Percentiles rank a stretch among this genome's conserved stretches.
phyloP scores from a whole-genome alignment of 202 grass and related monocot species.

The Dendrocalamus latiflorus region DNA sequence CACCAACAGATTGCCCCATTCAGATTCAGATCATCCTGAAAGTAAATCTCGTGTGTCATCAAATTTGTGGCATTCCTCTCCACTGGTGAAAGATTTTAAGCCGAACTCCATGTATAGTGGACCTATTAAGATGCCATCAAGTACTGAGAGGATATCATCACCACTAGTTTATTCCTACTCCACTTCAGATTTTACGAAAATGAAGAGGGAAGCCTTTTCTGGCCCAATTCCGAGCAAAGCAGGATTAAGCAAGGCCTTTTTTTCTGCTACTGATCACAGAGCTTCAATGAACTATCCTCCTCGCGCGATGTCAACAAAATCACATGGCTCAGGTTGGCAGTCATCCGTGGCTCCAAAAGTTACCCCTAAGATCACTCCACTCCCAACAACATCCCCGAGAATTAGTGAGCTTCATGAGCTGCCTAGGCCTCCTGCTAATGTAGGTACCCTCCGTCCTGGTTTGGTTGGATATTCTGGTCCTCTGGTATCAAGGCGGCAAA shows the following conservation, averaged over 20 bases:
- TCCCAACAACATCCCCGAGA: conserved; percentile 61
- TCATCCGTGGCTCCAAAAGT: conserved; percentile 40
- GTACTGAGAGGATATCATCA: conserved; percentile 34
- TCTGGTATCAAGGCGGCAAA: conserved; percentile 60
- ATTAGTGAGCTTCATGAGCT: too few relatives aligned
- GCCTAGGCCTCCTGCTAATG: conserved; percentile 67
- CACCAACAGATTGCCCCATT: conserved; percentile 25
- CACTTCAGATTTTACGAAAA: conserved; percentile 45
- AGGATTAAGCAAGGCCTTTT: conserved; percentile 43
- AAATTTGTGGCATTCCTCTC: conserved; percentile 80
- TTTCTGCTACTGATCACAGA: conserved; percentile 42
- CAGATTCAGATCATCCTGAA: conserved; percentile 31
- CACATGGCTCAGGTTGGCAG: conserved; percentile 30
- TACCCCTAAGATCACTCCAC: conserved; percentile 38
- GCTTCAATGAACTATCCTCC: conserved; percentile 29
- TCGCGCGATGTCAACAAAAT: conserved; percentile 32
- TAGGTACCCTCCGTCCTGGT: conserved; percentile 24
- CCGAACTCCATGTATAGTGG: conserved; percentile 45
- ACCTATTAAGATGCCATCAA: conserved; percentile 53
- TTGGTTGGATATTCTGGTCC: conserved; percentile 94
- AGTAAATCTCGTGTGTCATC: conserved; percentile 30
- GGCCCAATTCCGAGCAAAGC: conserved; percentile 73
- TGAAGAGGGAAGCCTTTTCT: conserved; percentile 72
- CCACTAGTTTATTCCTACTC: conserved; percentile 40
- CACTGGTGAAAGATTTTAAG: conserved; percentile 57